Base-by-base conservation (phyloP, 345 rosid genomes). In the Camelina laxa region DNA sequence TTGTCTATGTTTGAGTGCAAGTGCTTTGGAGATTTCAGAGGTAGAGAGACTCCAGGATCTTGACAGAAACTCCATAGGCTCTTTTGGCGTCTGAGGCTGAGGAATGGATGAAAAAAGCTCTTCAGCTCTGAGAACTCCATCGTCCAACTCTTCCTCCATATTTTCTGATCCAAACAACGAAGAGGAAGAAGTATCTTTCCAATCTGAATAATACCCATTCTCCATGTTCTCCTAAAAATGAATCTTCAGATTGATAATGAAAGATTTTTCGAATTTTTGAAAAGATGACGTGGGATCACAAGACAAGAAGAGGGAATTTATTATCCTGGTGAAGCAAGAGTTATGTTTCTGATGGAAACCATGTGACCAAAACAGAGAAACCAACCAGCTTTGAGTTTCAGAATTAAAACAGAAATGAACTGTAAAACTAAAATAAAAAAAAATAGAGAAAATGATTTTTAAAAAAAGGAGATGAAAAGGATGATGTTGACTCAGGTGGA, bases 1-100 rank as follows among this genome's bases (percentile, higher is more conserved):
- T n/a, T 82, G 85, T 68, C 84, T 89, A 65, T 85, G 94, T 80
- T 82, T 91, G 67, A 84, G 88, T 33, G 96, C 82, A 59, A 94
- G 89, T 73, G 93, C 97, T 87, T 91, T 91, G 50, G 97, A 86
- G 69, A 94, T 82, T 84, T 94, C 96, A 17, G 97, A 86, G 51
- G 97, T 91, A 7, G 99, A 94, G 21, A 87, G 84, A 73, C 93
- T 91, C 97, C 97, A 91, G 0, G 99, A 90, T 86, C 99, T 92
- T 1, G 93, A 87, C 31, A 94, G 74, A 76, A 90, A 94, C 87
- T 94, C 98, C 92, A 94, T 91, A 0, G 97, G 91, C 75, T 94
- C 98, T 39, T 73, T 88, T 1, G 97, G 99, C 30, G 93, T 94
- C 64, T 89, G 85, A 22, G 97, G 97, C 38, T 90, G 87, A 63